Conservation (phyloP, 1,139 yeast species). For the Nematodospora anomalae region DNA sequence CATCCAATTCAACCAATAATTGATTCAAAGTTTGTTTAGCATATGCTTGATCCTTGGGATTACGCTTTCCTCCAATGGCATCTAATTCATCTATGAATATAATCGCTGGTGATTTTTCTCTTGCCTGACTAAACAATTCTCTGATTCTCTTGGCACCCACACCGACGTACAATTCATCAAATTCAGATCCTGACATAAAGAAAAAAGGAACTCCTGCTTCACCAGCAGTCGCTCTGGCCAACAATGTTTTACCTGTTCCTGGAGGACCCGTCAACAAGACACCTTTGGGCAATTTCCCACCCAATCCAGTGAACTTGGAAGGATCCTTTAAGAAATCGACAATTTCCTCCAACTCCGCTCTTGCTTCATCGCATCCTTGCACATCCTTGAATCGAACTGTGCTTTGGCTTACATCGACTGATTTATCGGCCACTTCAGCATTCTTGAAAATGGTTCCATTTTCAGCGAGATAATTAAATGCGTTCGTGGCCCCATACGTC, state of each 20-base stretch:
- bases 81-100: constrained; percentile 87
- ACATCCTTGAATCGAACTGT: constrained; percentile 91
- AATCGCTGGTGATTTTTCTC: constrained; percentile 95
- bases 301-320: constrained; percentile 90
- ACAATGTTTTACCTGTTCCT: constrained; percentile 97
- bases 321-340: constrained; percentile 97
- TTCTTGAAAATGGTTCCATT: constrained; percentile 82
- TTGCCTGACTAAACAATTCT: constrained; percentile 88
- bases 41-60: constrained; percentile 96
- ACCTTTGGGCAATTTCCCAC: constrained; percentile 97
- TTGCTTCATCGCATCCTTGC: constrained; percentile 97
- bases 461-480: constrained; percentile 77
- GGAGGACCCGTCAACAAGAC: constrained; percentile 97
- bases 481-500: constrained; percentile 73
- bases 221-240: constrained; percentile 98
- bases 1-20: constrained; percentile 92
- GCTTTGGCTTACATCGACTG: constrained; percentile 82
- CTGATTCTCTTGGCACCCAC: constrained; percentile 98
- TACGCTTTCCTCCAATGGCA: constrained; percentile 97
- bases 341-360: constrained; percentile 94
- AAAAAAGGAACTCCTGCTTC: constrained; percentile 99
- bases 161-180: constrained; percentile 96
- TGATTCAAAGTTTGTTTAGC: constrained; percentile 97
- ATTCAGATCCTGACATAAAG: constrained; percentile 98
- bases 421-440: constrained; percentile 69